Evolutionary conservation across 2,329 filamentous ascomycete species (phyloP), one percentile per base, ranked within the genome.

Genomic region (Xylaria sp.): DNA sequence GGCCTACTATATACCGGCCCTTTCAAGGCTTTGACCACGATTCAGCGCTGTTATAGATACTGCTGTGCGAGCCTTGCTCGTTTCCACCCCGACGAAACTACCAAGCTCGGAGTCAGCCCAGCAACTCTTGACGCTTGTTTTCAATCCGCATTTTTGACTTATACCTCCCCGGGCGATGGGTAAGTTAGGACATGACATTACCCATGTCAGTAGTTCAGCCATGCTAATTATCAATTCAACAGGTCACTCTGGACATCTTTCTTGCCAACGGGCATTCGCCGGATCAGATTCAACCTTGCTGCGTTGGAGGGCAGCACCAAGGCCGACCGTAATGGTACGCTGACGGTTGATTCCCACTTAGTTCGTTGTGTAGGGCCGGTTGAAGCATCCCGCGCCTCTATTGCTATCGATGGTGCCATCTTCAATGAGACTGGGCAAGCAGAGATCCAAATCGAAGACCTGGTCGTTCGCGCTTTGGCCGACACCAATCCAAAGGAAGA

Each of bases 181-280:
- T 79, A 74, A 67, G 77, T 72, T 43, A 1, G 15, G 9, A 48
- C 18, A n/a, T 12, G 13, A 18, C 7, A 46, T 8, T 1, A 51
- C 15, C n/a, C 20, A 46, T 43, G 18, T 6, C 13, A 9, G 8
- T 13, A 57, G 48, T 66, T 9, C 31, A 4, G 23, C 23, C 3
- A 33, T 36, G 23, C 58, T 70, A 64, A 74, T 25, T 4, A 4
- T 10, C 15, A 18, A 7, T 36, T 28, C 15, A 28, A 71, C n/a
- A 78, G 78, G 13, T 77, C 82, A 0, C 75, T 84, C 0, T 84
- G 82, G 82, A 82, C 81, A 1, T 76, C 80, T 0, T 84, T 84
- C 66, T 75, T 84, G 0, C 82, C 82, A 0, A 73, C 77, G 5
- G 69, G 62, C 2, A 82, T 83, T 8, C 73, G 76, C 9, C 73